Conservation (phyloP, 495 filamentous ascomycete genomes). For the Talaromyces stipitatus region DNA sequence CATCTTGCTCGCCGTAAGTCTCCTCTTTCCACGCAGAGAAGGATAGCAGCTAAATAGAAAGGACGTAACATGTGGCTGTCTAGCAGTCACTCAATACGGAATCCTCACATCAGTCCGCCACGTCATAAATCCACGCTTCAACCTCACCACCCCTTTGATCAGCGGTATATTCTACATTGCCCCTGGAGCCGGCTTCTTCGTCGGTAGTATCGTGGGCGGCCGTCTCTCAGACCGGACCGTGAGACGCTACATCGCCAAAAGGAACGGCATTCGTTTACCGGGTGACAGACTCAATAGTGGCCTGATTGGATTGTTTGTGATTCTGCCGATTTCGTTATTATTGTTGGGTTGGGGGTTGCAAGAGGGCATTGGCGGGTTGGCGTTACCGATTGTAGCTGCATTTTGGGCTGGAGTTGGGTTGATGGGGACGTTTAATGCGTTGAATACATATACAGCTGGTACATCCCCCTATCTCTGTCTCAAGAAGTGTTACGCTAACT, state of each 20-base stretch:
- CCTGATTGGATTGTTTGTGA: slow-evolving; percentile 51
- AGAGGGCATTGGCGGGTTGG: slow-evolving; percentile 54
- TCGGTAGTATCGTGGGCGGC: slow-evolving; percentile 63
- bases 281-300: slow-evolving; percentile 64
- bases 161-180: slow-evolving; percentile 71
- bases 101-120: slow-evolving; percentile 66
- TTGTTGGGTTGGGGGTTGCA: slow-evolving; percentile 67
- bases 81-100: slow-evolving; percentile 65
- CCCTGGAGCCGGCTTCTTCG: slow-evolving; percentile 60
- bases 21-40: neutral
- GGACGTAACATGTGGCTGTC: slow-evolving; percentile 53
- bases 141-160: slow-evolving; percentile 59
- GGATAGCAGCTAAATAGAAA: slow-evolving; percentile 6
- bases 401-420: slow-evolving; percentile 63
- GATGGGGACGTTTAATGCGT: slow-evolving; percentile 60
- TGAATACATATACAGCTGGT: slow-evolving; percentile 73
- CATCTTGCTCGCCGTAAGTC: slow-evolving; percentile 30
- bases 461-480: neutral
- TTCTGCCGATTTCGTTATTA: slow-evolving; percentile 56
- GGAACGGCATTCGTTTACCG: slow-evolving; percentile 54
- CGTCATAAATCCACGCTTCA: slow-evolving; percentile 66
- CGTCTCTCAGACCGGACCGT: slow-evolving; percentile 61
- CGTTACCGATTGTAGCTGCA: slow-evolving; percentile 58
- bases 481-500: neutral
- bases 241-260: slow-evolving; percentile 50